Evolutionary conservation across 257 asterid genomes (phyloP).

Genomic region (Primulina tabacum): DNA sequence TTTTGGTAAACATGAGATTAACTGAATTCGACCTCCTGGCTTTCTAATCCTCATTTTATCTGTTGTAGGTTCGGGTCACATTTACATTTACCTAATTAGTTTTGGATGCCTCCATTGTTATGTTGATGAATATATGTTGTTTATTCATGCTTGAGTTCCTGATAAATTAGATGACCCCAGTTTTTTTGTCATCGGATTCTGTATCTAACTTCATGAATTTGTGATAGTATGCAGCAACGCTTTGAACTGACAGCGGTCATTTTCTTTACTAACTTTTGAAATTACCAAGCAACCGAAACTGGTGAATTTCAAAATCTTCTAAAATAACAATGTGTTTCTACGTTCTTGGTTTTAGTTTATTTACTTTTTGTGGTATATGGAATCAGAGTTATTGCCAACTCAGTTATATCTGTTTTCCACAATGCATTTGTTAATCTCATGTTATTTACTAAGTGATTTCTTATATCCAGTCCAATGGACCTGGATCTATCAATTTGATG

Average conservation of each 20-base stretch:
- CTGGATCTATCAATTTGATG: conserved; percentile 8
- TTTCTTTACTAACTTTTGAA: conserved; percentile 13
- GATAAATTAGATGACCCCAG: neutral
- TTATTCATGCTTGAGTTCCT: neutral
- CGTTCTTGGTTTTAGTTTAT: conserved; percentile 7
- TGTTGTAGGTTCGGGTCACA: conserved; percentile 4
- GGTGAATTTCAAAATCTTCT: conserved; percentile 2
- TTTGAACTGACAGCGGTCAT: neutral
- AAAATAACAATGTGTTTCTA: conserved; percentile 1
- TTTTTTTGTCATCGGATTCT: neutral
- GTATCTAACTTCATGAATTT: conserved; percentile 4
- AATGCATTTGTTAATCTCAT: conserved; percentile 10
- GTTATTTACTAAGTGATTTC: conserved; percentile 11
- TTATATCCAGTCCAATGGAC: conserved; percentile 6
- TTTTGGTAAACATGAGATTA: neutral
- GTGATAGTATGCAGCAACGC: conserved; percentile 15
- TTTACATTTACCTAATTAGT: neutral
- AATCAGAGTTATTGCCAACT: conserved; percentile 18
- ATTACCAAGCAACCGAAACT: conserved; percentile 14
- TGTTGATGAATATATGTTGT: conserved; percentile 1
- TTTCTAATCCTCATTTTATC: neutral
- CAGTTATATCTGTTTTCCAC: conserved; percentile 9
- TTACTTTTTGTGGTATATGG: conserved; percentile 16
- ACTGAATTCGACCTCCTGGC: neutral
- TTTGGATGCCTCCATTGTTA: neutral